Evolutionary conservation across 2,329 filamentous ascomycete genomes (phyloP).

Genomic region (Ophiostoma montium): DNA sequence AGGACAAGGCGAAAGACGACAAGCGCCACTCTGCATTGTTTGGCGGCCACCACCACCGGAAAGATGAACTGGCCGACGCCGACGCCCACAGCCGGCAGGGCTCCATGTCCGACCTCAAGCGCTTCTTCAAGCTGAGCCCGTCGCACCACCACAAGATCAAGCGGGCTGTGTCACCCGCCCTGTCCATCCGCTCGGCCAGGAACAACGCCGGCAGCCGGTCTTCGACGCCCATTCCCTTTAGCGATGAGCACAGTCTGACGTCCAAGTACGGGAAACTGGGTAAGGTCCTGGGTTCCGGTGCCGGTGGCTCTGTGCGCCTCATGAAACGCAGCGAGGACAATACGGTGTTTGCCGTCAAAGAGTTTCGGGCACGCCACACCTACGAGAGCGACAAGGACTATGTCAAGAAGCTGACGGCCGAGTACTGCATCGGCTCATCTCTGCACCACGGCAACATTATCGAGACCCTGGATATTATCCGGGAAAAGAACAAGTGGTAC

Average conservation of each 20-base stretch:
- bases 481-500: conserved; percentile 89
- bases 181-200: conserved; percentile 35
- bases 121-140: conserved; percentile 80
- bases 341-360: conserved; percentile 92
- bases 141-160: conserved; percentile 55
- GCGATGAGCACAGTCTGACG: conserved; percentile 78
- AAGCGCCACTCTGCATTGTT: conserved; percentile 37
- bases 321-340: conserved; percentile 90
- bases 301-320: conserved; percentile 82
- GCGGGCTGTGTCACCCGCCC: conserved; percentile 48
- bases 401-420: conserved; percentile 93
- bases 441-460: conserved; percentile 97
- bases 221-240: conserved; percentile 63
- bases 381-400: conserved; percentile 95
- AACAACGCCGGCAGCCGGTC: conserved; percentile 31
- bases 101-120: conserved; percentile 88
- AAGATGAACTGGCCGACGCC: conserved; percentile 26
- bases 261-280: conserved; percentile 95
- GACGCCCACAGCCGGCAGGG: conserved; percentile 44
- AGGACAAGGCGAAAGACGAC: conserved; percentile 29
- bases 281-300: conserved; percentile 83
- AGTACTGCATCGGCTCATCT: conserved; percentile 96
- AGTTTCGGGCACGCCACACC: conserved; percentile 80
- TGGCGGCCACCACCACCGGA: conserved; percentile 20
- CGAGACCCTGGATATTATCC: conserved; percentile 90